Evolutionary conservation across 257 asterid genomes (phyloP).

Genomic region (Knoxia roxburghii): DNA sequence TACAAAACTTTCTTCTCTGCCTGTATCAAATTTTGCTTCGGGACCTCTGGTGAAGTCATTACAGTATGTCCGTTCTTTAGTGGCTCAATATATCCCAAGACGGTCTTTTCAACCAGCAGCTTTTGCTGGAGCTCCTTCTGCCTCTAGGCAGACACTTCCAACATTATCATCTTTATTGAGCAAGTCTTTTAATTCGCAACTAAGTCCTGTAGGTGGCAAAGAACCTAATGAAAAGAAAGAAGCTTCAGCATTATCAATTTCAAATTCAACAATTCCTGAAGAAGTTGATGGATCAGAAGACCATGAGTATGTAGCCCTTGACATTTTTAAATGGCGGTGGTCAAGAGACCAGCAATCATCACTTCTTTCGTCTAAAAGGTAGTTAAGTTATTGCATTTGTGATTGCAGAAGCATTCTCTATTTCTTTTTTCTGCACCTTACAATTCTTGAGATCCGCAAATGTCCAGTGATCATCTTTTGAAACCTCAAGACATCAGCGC

Average conservation of each 20-base stretch:
- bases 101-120: slow-evolving; percentile 97
- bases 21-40: slow-evolving; percentile 85
- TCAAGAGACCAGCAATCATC: slow-evolving; percentile 75
- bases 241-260: slow-evolving; percentile 59
- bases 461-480: slow-evolving; percentile 71
- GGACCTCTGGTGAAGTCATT: slow-evolving; percentile 92
- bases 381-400: slow-evolving; percentile 26
- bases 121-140: slow-evolving; percentile 83
- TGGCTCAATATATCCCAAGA: slow-evolving; percentile 82
- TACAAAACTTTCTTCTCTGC: slow-evolving; percentile 59
- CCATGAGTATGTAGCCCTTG: slow-evolving; percentile 71
- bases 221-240: slow-evolving; percentile 83
- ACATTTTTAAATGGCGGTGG: slow-evolving; percentile 97
- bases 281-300: slow-evolving; percentile 74
- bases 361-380: slow-evolving; percentile 76
- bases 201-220: slow-evolving; percentile 71
- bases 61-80: slow-evolving; percentile 87
- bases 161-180: slow-evolving; percentile 83
- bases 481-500: slow-evolving; percentile 63
- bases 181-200: slow-evolving; percentile 84
- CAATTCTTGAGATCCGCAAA: slow-evolving; percentile 24
- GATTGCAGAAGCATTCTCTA: slow-evolving; percentile 17
- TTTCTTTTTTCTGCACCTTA: slow-evolving; percentile 7
- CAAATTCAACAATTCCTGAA: slow-evolving; percentile 69
- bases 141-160: slow-evolving; percentile 90